phyloP scores from a whole-genome alignment of 2,329 filamentous ascomycete species.

The Botrytis deweyae region DNA sequence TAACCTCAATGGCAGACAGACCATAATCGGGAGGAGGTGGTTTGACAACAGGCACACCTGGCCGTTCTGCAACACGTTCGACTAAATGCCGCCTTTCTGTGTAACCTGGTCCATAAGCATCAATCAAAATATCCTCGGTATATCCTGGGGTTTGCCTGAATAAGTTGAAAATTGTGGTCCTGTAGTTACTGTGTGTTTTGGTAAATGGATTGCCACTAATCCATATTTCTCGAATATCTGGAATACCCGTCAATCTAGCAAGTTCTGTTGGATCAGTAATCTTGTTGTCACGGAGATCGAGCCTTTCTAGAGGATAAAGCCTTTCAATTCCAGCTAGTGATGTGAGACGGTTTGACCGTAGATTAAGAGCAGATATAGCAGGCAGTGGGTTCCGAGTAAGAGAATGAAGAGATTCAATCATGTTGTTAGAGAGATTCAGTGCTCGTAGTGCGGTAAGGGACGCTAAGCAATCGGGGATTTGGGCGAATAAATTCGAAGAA shows the following conservation, averaged over 20 bases:
- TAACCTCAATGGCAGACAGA: slow-evolving; percentile 61
- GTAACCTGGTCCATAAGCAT: slow-evolving; percentile 79
- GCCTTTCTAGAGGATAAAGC: slow-evolving; percentile 79
- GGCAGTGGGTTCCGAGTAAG: slow-evolving; percentile 82
- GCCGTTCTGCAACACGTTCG: slow-evolving; percentile 74
- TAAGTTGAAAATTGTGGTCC: slow-evolving; percentile 90
- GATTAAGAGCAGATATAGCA: slow-evolving; percentile 88
- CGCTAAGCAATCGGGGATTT: slow-evolving; percentile 88
- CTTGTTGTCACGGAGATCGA: slow-evolving; percentile 89
- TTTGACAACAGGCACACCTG: slow-evolving; percentile 75
- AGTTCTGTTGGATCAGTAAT: slow-evolving; percentile 89
- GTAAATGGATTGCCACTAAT: slow-evolving; percentile 90
- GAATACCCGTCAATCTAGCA: slow-evolving; percentile 83
- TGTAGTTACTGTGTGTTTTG: slow-evolving; percentile 80
- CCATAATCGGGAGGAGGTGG: slow-evolving; percentile 59
- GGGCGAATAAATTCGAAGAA: slow-evolving; percentile 88
- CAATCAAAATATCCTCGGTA: slow-evolving; percentile 85
- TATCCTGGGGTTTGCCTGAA: slow-evolving; percentile 90
- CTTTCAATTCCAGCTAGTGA: slow-evolving; percentile 90
- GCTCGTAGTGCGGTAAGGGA: slow-evolving; percentile 84
- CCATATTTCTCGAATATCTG: slow-evolving; percentile 90
- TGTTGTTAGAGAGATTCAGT: slow-evolving; percentile 91
- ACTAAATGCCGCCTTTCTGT: slow-evolving; percentile 81
- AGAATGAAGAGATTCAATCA: slow-evolving; percentile 93
- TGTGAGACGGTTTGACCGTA: slow-evolving; percentile 81